Evolutionary conservation across 805 yeast genomes (phyloP).

Genomic region (Maudiozyma bulderi): DNA sequence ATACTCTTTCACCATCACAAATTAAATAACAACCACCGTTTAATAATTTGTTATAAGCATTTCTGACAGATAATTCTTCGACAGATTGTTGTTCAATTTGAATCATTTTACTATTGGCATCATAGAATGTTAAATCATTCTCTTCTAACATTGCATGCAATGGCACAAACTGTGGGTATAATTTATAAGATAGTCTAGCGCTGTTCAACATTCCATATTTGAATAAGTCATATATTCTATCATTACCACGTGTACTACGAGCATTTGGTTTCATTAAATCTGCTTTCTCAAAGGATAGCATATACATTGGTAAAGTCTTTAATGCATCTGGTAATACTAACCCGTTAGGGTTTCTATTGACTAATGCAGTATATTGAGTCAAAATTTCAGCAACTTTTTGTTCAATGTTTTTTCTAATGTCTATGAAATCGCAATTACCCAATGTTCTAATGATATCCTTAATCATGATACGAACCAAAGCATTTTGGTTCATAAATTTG

Average conservation of each 20-base stretch:
- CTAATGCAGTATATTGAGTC: slow-evolving; percentile 45
- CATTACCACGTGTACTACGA: slow-evolving; percentile 44
- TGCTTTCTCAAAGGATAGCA: slow-evolving; percentile 62
- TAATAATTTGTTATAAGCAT: slow-evolving; percentile 30
- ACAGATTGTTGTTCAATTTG: slow-evolving; percentile 35
- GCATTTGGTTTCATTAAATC: slow-evolving; percentile 41
- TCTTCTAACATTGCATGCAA: slow-evolving; percentile 52
- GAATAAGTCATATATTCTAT: slow-evolving; percentile 41
- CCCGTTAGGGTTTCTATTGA: slow-evolving; percentile 38
- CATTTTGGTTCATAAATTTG: slow-evolving; percentile 71
- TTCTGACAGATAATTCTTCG: slow-evolving; percentile 34
- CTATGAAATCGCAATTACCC: slow-evolving; percentile 37
- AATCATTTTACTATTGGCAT: slow-evolving; percentile 35
- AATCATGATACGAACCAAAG: slow-evolving; percentile 43
- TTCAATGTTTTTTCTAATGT: slow-evolving; percentile 43
- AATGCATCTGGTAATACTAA: slow-evolving; percentile 76
- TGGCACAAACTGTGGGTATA: slow-evolving; percentile 75
- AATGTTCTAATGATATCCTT: slow-evolving; percentile 37
- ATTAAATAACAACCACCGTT: slow-evolving; percentile 72
- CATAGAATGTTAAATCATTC: slow-evolving; percentile 42
- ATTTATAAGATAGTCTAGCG: slow-evolving; percentile 45
- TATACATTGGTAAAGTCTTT: slow-evolving; percentile 55
- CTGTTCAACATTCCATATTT: slow-evolving; percentile 42
- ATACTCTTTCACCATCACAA: slow-evolving; percentile 54
- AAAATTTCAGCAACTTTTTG: slow-evolving; percentile 46